Evolutionary conservation across 2,329 filamentous ascomycete genomes (phyloP).

Genomic region (Curvularia spicifera): DNA sequence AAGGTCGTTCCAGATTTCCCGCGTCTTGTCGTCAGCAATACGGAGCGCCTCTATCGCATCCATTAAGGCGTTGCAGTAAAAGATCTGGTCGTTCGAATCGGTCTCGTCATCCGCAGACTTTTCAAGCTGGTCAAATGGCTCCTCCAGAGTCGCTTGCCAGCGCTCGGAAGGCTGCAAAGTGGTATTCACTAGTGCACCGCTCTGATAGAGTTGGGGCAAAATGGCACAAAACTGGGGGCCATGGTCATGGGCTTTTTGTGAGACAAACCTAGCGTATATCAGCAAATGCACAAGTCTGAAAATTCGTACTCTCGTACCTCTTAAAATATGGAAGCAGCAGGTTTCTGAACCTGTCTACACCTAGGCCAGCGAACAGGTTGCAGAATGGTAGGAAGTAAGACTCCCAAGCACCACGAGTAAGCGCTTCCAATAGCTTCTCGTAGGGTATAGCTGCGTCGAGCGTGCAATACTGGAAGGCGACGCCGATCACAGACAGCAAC

Average conservation of each 20-base stretch:
- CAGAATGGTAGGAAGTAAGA: constrained; percentile 85
- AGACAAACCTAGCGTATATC: constrained; percentile 67
- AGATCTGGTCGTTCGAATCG: constrained; percentile 20
- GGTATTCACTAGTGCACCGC: constrained; percentile 25
- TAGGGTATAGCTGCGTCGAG: constrained; percentile 78
- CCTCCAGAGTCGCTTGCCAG: constrained; percentile 60
- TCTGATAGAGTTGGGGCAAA: constrained; percentile 39
- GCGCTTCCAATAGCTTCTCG: constrained; percentile 67
- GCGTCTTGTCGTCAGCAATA: constrained; percentile 29
- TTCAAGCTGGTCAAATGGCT: constrained; percentile 67
- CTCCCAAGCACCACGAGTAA: constrained; percentile 71
- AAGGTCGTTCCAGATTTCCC: constrained; percentile 31
- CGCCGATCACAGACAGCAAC: constrained; percentile 60
- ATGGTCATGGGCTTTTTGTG: constrained; percentile 50
- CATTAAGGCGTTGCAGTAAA: constrained; percentile 43
- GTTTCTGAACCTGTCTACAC: constrained; percentile 74
- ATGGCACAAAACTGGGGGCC: constrained; percentile 39
- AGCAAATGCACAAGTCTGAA: constrained; percentile 14
- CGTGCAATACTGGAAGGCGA: constrained; percentile 76
- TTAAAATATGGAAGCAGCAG: constrained; percentile 84
- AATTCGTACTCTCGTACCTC: constrained; percentile 57
- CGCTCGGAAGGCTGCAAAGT: constrained; percentile 32
- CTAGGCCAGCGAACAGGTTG: constrained; percentile 76
- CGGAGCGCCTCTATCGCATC: constrained; percentile 32
- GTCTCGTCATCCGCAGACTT: constrained; percentile 10